Percentiles rank a stretch among this genome's conserved stretches.
These are phyloP conservation scores for Blepharisma japonicum DNA, from an alignment of 73 alveolate species.

Conservation along the genomic window DNA sequence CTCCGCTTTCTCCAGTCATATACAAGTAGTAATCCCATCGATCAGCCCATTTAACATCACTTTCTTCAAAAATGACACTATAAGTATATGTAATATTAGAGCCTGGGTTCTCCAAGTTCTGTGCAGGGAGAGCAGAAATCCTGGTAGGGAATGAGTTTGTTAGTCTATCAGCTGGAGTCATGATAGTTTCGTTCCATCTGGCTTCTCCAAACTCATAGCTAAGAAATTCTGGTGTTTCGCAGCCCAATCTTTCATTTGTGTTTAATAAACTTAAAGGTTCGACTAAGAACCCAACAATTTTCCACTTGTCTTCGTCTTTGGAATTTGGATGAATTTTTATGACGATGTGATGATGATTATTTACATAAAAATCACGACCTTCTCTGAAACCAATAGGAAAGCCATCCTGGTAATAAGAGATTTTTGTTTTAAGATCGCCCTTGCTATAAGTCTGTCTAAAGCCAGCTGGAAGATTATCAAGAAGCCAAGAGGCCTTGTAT, in stretches of 20 bases:
- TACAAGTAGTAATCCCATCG: constrained; percentile 30
- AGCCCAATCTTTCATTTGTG: not conserved
- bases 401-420: not conserved
- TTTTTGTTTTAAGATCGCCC: not conserved
- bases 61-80: constrained; percentile 18
- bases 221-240: not conserved
- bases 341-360: constrained; percentile 18
- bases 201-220: too few species aligned
- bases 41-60: constrained; percentile 2
- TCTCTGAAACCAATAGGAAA: constrained; percentile 14
- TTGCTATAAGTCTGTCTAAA: not conserved
- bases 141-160: too few species aligned
- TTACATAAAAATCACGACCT: not conserved
- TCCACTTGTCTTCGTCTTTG: constrained; percentile 13
- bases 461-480: constrained; percentile 28
- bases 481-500: constrained; percentile 4
- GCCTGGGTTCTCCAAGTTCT: not conserved
- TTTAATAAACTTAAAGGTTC: not conserved
- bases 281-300: constrained; percentile 11
- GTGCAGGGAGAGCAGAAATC: not conserved
- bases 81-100: constrained; percentile 15
- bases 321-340: constrained; percentile 4
- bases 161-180: too few species aligned
- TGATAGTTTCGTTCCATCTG: too few species aligned
- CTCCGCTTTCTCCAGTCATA: not conserved